Base-by-base conservation (phyloP, 371 early-diverging fungal genomes). In the Parasitella parasitica region DNA sequence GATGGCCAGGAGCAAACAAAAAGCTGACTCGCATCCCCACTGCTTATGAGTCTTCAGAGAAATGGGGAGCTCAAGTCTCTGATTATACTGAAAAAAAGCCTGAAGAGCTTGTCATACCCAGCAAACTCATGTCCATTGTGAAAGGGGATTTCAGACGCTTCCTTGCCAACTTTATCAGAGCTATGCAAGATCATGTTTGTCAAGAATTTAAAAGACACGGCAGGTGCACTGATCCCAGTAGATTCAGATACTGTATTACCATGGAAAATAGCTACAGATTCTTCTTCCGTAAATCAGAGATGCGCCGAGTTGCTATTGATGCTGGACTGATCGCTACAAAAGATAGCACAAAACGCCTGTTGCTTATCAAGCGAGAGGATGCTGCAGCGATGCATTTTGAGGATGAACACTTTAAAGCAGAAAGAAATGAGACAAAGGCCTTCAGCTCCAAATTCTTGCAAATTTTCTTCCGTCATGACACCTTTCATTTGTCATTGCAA, bases 201-300 rank as follows among this genome's bases (percentile, higher is more conserved):
- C 3, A 18, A 5, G 13, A 22, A 2, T 48, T 48, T n/a, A 20
- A n/a, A 0, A 28, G 34, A 3, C 32, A 43, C 13, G 27, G 16
- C 1, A n/a, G 34, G 8, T 26, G 24, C 6, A n/a, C 34, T 7
- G 15, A 61, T 5, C 35, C n/a, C 12, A n/a, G n/a, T 6, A 54
- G 37, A 24, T 54, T 36, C 12, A 34, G 62, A 61, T 61, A 48
- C 35, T 43, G 54, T 28, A 48, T 61, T 6, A 61, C 62, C 48
- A 61, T 61, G 62, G 62, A 61, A 37, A 61, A 61, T n/a, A 43
- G 62, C 12, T 61, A 54, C 37, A 34, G 36, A 13, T 61, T 61
- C 20, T 61, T 54, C 13, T 24, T 30, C 5, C 34, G 32, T 37
- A 61, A 61, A 26, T 36, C 36, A 6, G 38, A 55, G 4, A 54